Base-by-base conservation (phyloP, 768 basidiomycete species). In the Cubamyces lactineus region DNA sequence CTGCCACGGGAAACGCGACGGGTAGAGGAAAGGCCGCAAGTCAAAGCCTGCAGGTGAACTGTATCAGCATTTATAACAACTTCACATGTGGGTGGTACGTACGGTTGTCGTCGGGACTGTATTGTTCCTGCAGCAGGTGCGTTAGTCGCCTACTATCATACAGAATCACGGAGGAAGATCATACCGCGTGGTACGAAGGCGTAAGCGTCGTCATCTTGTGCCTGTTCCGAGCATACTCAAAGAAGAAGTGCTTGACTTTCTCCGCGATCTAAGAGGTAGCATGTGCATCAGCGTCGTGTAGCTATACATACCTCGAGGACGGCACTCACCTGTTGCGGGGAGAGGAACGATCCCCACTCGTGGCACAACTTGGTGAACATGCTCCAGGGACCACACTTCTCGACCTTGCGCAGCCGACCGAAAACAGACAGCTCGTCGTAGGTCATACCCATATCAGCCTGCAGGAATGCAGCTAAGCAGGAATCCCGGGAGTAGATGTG, bases 391-490 rank as follows among this genome's bases (percentile, higher is more conserved):
- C 97, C 97, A 72, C 94, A 95, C 77, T 98, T 98, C 69, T 97
- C 95, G 42, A 96, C 85, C 76, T 99, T 98, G 54, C 97, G 86
- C 24, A 99, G 81, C 28, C 96, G 82, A 24, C 96, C 97, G 67
- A 95, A 96, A 19, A 94, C 85, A 12, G 94, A 96, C 19, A 99
- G 81, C 67, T 98, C 97, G 67, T 98, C 91, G 71, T 98, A 98
- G 0, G 96, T 97, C 97, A 98, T 98, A 9, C 96, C 96, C 96
- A 98, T 98, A 70, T 98, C 96, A 17, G 85, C 94, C 93, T 94
- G 65, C 6, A 51, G 7, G 46, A 21, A 7, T 21, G 5, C 1
- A 1, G 11, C 34, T 34, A 9, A 34, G 34, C 34, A 11, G 5
- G 9, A 11, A 19, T 46, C 17, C 24, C 23, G 40, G 19, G 45